phyloP scores from a whole-genome alignment of 208 protist genomes.

The Crithidia sp. region DNA sequence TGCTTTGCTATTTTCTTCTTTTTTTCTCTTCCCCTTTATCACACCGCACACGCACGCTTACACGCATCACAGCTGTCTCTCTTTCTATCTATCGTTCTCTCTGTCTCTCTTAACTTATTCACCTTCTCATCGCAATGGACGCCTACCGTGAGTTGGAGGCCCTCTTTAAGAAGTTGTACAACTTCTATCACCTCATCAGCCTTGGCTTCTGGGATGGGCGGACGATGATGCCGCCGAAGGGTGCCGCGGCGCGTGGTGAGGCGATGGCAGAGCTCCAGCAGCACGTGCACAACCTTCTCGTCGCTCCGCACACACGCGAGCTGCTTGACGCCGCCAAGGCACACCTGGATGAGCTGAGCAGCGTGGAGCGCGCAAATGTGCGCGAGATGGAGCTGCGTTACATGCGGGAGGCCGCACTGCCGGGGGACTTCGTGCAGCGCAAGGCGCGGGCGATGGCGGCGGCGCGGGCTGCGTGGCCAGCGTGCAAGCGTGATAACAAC shows the following conservation, averaged over 20 bases:
- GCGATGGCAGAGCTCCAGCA: slow-evolving; percentile 35
- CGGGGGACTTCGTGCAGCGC: slow-evolving; percentile 43
- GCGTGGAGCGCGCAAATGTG: slow-evolving; percentile 54
- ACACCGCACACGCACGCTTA: too few species aligned
- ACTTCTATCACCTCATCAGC: slow-evolving; percentile 38
- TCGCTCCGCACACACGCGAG: slow-evolving; percentile 6
- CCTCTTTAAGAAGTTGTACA: slow-evolving; percentile 46
- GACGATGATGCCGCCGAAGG: slow-evolving; percentile 66
- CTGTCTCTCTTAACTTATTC: too few species aligned
- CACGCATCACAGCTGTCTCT: too few species aligned
- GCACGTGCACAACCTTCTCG: slow-evolving; percentile 27
- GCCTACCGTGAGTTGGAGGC: slow-evolving; percentile 56
- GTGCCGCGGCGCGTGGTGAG: slow-evolving; percentile 34
- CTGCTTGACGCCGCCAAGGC: neutral
- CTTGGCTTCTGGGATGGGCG: slow-evolving; percentile 59
- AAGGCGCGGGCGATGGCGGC: slow-evolving; percentile 40
- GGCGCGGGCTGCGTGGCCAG: slow-evolving; percentile 42
- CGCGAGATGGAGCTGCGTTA: slow-evolving; percentile 53
- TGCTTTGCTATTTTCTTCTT: too few species aligned
- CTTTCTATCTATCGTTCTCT: neutral
- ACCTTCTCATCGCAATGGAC: slow-evolving; percentile 5
- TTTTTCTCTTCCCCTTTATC: too few species aligned
- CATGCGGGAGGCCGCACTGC: slow-evolving; percentile 32
- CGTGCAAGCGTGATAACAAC: slow-evolving; percentile 51
- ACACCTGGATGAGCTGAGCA: slow-evolving; percentile 24